Percentiles rank a stretch among this genome's conserved stretches.
phyloP scores from a whole-genome alignment of 192 early-diverging fungal genomes.

The Ambispora gerdemannii region DNA sequence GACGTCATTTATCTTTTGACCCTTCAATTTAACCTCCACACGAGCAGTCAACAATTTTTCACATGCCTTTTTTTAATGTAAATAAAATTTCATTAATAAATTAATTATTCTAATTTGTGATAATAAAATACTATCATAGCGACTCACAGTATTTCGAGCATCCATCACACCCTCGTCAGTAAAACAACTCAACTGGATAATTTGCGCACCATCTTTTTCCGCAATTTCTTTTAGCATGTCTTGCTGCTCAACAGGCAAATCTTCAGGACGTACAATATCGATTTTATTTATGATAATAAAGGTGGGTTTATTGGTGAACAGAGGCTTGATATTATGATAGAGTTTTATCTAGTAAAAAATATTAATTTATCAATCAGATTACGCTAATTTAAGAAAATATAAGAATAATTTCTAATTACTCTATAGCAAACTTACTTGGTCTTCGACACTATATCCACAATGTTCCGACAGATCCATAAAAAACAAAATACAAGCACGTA shows the following conservation, averaged over 20 bases:
- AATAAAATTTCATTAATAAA: too few relatives aligned
- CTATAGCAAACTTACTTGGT: conserved; percentile 58
- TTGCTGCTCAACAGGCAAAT: conserved; percentile 69
- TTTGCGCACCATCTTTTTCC: conserved; percentile 62
- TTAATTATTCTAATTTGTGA: too few relatives aligned
- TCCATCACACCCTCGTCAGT: conserved; percentile 97
- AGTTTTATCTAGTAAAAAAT: conserved; percentile 63
- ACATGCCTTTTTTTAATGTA: conserved; percentile 58
- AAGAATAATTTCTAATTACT: not conserved
- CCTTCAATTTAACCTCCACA: conserved; percentile 94
- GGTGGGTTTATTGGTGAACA: conserved; percentile 98
- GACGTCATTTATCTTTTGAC: conserved; percentile 83
- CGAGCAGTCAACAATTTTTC: conserved; percentile 87
- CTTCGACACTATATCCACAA: conserved; percentile 94
- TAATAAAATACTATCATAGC: not conserved
- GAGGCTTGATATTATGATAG: conserved; percentile 94
- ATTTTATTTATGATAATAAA: conserved; percentile 96
- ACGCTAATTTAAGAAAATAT: not conserved
- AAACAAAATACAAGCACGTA: conserved; percentile 93
- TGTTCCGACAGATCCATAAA: conserved; percentile 98
- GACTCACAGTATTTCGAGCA: conserved; percentile 65
- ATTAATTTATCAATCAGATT: not conserved
- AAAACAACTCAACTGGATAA: conserved; percentile 84
- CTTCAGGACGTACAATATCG: conserved; percentile 80
- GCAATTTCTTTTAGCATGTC: conserved; percentile 71